phyloP scores from a whole-genome alignment of 148 eudicot genomes.

The Vaccinium myrtillus region DNA sequence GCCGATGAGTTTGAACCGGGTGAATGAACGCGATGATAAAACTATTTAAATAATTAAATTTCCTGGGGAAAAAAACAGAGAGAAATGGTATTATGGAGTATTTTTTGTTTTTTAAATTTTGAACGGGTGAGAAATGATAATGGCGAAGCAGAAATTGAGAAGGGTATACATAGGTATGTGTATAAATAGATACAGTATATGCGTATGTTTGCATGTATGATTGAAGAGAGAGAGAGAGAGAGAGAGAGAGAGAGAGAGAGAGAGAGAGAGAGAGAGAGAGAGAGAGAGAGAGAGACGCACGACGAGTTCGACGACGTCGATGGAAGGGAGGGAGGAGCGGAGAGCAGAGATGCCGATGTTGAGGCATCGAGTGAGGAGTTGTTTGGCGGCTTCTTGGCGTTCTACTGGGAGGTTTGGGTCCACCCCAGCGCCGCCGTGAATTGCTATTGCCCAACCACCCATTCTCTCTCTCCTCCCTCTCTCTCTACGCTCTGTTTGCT shows the following conservation, averaged over 20 bases:
- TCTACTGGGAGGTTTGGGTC: conserved; percentile 73
- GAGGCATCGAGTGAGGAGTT: conserved; percentile 69
- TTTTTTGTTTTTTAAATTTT: no score
- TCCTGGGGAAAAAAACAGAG: no score
- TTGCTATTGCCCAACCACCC: conserved; percentile 91
- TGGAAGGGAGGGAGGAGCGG: conserved; percentile 54
- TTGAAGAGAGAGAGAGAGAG: no score
- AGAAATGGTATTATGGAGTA: no score
- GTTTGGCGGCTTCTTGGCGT: conserved; percentile 70
- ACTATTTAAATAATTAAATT: no score
- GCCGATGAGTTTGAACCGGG: no score
- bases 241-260: background rate
- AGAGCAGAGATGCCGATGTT: conserved; percentile 73
- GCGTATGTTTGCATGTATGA: no score
- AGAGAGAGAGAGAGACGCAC: conserved; percentile 34
- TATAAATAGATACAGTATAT: no score
- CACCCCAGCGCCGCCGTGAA: conserved; percentile 94
- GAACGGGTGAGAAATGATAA: no score
- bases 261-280: background rate
- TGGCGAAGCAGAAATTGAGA: no score
- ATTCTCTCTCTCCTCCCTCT: conserved; percentile 26
- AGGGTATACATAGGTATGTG: no score
- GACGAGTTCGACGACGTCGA: conserved; percentile 87
- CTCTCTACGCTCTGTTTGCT: background rate
- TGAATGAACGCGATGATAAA: no score